phyloP scores from a whole-genome alignment of 2,329 filamentous ascomycete genomes.

The Metarhizium guizhouense region DNA sequence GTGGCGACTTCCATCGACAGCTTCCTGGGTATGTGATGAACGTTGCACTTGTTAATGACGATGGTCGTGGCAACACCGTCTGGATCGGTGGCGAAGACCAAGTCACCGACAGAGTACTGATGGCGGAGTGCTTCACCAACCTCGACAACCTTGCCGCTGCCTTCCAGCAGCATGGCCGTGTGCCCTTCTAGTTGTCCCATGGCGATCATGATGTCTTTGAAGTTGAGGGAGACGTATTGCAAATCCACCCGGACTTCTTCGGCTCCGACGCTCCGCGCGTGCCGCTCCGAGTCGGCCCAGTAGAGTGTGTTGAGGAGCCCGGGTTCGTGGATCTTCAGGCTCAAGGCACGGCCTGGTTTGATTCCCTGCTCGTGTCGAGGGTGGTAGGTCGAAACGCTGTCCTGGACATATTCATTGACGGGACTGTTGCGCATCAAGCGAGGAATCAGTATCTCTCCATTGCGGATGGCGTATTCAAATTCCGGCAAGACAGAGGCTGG shows the following conservation, averaged over 20 bases:
- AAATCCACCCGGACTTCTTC: too few species aligned
- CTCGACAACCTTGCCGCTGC: conserved; percentile 13
- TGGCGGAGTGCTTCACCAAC: conserved; percentile 35
- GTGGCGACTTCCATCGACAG: conserved; percentile 20
- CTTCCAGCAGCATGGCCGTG: conserved; percentile 14
- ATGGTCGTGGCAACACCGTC: conserved; percentile 12
- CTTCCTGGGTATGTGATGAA: conserved; percentile 13
- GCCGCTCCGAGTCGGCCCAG: too few species aligned
- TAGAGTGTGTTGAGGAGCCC: too few species aligned
- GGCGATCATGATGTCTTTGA: conserved; percentile 19
- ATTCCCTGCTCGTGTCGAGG: too few species aligned
- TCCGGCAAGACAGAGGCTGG: conserved; percentile 22
- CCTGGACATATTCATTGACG: too few species aligned
- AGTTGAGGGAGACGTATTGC: conserved; percentile 20
- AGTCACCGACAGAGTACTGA: conserved; percentile 57
- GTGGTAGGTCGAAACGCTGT: too few species aligned
- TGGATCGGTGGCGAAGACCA: conserved; percentile 46
- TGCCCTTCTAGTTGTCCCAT: conserved; percentile 13
- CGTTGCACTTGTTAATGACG: conserved; percentile 23
- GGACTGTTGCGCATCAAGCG: too few species aligned
- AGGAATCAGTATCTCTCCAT: too few species aligned
- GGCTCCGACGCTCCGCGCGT: too few species aligned
- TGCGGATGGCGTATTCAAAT: conserved; percentile 27
- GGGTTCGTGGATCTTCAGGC: too few species aligned
- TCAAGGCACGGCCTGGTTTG: too few species aligned